These are phyloP conservation scores for Collybia sp. DNA, from an alignment of 768 basidiomycete species.

Conservation along the genomic window DNA sequence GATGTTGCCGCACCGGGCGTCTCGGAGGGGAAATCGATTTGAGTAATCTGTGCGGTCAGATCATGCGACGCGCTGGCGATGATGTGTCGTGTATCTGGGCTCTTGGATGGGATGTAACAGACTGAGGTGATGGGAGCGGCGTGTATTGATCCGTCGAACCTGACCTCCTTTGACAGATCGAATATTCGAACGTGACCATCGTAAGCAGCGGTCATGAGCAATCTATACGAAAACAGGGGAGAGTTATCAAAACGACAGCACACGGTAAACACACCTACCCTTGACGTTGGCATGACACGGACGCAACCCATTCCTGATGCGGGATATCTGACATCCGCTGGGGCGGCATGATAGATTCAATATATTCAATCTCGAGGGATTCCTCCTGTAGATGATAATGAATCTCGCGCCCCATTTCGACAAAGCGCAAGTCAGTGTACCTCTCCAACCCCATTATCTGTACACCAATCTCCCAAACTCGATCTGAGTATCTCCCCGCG, in stretches of 20 bases:
- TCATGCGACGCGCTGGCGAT: slow-evolving; percentile 79
- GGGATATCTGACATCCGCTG: slow-evolving; percentile 74
- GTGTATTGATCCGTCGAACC: slow-evolving; percentile 32
- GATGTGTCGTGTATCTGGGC: slow-evolving; percentile 25
- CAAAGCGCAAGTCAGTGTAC: slow-evolving; percentile 29
- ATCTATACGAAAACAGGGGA: too few species aligned
- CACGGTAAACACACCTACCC: slow-evolving; percentile 32
- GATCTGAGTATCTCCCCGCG: slow-evolving; percentile 75
- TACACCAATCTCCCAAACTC: slow-evolving; percentile 70
- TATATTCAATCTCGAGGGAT: slow-evolving; percentile 88
- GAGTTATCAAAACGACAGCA: too few species aligned
- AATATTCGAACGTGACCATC: too few species aligned
- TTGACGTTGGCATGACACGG: slow-evolving; percentile 55
- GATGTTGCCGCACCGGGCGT: slow-evolving; percentile 15
- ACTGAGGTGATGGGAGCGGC: slow-evolving; percentile 65
- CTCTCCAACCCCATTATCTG: slow-evolving; percentile 66
- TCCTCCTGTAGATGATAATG: slow-evolving; percentile 55
- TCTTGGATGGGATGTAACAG: slow-evolving; percentile 37
- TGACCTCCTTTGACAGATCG: too few species aligned
- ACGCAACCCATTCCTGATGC: slow-evolving; percentile 94
- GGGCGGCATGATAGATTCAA: slow-evolving; percentile 85
- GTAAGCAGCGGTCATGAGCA: too few species aligned
- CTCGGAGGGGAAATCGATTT: slow-evolving; percentile 24
- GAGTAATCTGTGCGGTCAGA: slow-evolving; percentile 59
- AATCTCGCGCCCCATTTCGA: neutral